These are phyloP conservation scores for Crithidia expoeki DNA, from an alignment of 208 protist genomes.

Conservation along the genomic window DNA sequence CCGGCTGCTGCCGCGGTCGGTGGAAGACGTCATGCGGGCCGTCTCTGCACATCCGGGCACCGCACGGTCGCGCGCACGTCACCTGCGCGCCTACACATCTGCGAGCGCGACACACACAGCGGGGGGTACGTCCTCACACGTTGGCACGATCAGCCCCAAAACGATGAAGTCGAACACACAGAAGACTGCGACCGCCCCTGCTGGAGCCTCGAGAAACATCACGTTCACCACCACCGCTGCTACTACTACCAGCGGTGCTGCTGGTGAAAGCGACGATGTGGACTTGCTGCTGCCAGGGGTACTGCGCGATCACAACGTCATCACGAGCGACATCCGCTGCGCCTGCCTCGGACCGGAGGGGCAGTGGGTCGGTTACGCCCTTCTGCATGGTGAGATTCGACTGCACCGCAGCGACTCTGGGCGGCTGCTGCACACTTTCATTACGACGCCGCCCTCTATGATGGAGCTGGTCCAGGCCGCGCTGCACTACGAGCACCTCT, in stretches of 20 bases:
- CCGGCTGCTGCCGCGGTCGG: slow-evolving; percentile 24
- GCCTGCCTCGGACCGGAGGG: slow-evolving; percentile 55
- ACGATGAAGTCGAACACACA: background rate
- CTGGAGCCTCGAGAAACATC: background rate
- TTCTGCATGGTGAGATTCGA: slow-evolving; percentile 73
- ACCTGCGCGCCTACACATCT: background rate
- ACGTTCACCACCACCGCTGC: background rate
- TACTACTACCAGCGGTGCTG: background rate
- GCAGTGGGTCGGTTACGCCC: slow-evolving; percentile 72
- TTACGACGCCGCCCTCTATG: slow-evolving; percentile 61
- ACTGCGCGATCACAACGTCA: slow-evolving; percentile 28
- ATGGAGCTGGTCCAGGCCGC: slow-evolving; percentile 69
- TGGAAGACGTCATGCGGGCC: slow-evolving; percentile 33
- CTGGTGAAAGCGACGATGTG: slow-evolving; percentile 1
- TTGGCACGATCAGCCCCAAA: too few relatives aligned
- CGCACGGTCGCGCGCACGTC: background rate
- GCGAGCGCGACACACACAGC: too few relatives aligned
- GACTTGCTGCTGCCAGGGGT: slow-evolving; percentile 12
- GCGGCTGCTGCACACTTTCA: slow-evolving; percentile 71
- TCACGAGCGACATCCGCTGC: slow-evolving; percentile 55
- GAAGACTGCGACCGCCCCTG: background rate
- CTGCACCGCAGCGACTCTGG: slow-evolving; percentile 76
- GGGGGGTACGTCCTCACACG: background rate
- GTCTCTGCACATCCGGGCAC: slow-evolving; percentile 13
- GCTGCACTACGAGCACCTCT: slow-evolving; percentile 60